Conservation (phyloP, 805 yeast genomes). For the Pichia phayaonensis region DNA sequence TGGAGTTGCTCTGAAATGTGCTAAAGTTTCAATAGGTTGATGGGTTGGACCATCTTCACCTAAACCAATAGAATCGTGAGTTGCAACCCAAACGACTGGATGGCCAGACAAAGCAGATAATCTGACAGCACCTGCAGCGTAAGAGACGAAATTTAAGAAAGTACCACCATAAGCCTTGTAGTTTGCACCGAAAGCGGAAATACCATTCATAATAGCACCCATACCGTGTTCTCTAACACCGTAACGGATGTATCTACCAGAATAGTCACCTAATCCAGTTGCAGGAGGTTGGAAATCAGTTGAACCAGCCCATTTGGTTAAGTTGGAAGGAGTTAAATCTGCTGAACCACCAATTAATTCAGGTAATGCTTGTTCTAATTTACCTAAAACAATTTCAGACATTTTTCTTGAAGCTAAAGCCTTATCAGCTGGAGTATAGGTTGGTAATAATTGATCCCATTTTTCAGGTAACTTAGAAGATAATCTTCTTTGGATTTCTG, state of each 20-base stretch:
- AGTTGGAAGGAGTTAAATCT: conserved; percentile 93
- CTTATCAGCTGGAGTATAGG: conserved; percentile 66
- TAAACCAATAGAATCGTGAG: conserved; percentile 84
- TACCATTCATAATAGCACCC: conserved; percentile 98
- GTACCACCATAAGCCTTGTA: conserved; percentile 93
- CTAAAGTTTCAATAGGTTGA: conserved; percentile 85
- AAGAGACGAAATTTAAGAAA: conserved; percentile 84
- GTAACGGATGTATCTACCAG: conserved; percentile 91
- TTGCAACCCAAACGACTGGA: conserved; percentile 81
- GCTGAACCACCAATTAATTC: conserved; percentile 98
- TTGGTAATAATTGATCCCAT: conserved; percentile 76
- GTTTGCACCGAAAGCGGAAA: conserved; percentile 82
- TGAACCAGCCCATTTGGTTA: conserved; percentile 79
- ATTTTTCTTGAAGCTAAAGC: conserved; percentile 93
- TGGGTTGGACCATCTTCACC: conserved; percentile 95
- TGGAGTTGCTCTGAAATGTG: conserved; percentile 80
- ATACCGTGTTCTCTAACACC: conserved; percentile 99
- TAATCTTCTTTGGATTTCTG: conserved; percentile 74
- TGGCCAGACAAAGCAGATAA: conserved; percentile 76
- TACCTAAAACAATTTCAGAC: conserved; percentile 69
- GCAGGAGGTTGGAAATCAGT: conserved; percentile 88
- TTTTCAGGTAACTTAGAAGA: conserved; percentile 68
- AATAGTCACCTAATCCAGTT: conserved; percentile 72
- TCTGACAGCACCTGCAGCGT: conserved; percentile 84
- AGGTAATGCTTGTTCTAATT: conserved; percentile 59